Conservation (phyloP, 2,329 filamentous ascomycete species). For the Nemania abortiva region DNA sequence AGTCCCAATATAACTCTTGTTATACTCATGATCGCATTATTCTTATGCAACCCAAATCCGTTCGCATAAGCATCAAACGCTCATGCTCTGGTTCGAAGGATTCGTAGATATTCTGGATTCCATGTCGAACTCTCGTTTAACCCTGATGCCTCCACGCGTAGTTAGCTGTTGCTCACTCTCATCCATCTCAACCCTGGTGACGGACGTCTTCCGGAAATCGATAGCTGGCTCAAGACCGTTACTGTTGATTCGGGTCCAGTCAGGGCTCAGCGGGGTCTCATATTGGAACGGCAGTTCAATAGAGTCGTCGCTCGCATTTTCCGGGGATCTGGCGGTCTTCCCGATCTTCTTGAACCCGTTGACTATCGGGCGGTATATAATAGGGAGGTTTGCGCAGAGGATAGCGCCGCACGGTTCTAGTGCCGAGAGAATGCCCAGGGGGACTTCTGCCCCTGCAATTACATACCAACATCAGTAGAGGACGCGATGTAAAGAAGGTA, state of each 20-base stretch:
- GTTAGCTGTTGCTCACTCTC: conserved; percentile 19
- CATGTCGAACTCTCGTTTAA: conserved; percentile 30
- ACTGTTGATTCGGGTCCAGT: conserved; percentile 40
- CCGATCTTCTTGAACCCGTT: conserved; percentile 48
- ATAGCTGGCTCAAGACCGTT: conserved; percentile 1
- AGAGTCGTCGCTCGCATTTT: conserved; percentile 17
- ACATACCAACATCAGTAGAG: not conserved
- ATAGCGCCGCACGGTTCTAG: conserved; percentile 48
- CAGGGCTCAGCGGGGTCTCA: conserved; percentile 26
- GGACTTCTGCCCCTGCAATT: conserved; percentile 43
- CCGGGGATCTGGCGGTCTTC: conserved; percentile 25
- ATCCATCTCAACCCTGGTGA: not conserved
- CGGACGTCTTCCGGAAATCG: conserved; percentile 8
- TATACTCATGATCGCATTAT: conserved; percentile 13
- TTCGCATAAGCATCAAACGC: not conserved
- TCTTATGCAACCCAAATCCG: conserved; percentile 2
- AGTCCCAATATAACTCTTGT: not conserved
- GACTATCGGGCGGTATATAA: conserved; percentile 49
- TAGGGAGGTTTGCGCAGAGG: conserved; percentile 47
- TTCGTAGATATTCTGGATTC: conserved; percentile 13
- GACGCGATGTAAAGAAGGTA: not conserved
- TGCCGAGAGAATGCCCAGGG: conserved; percentile 46
- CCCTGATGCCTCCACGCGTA: conserved; percentile 9
- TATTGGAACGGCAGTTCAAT: conserved; percentile 17
- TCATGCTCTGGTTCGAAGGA: not conserved